Evolutionary conservation across 2,329 filamentous ascomycete genomes (phyloP), one percentile per base, ranked within the genome.

Genomic region (Esteya vermicola): DNA sequence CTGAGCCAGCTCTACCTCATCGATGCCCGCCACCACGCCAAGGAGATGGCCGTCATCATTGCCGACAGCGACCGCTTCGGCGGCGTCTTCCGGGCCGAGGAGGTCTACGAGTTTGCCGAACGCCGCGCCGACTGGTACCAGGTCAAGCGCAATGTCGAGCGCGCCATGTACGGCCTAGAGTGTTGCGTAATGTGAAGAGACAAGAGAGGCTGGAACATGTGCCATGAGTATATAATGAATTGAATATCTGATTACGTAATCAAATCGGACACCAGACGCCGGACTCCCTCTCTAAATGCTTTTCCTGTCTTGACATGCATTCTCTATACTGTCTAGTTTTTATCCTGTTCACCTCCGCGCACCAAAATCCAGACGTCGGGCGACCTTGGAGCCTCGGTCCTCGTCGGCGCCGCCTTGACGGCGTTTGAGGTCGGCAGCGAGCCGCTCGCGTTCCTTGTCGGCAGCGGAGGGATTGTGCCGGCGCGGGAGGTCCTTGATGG

Each of bases 51-150:
- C 6, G 82, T 81, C 3, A 85, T 98, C 41, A 95, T 98, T 54
- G 88, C 91, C 0, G 91, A 98, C 55, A 78, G 75, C 1, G 83
- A 89, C 54, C 74, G 89, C 3, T 98, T 96, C 56, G 74, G 83
- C 21, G 91, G 91, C 12, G 83, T 98, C 36, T 95, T 96, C 54
- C 73, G 88, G 18, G 85, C 89, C 0, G 91, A 98, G 58, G 91
- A 98, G 64, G 91, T 96, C 4, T 94, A 94, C 53, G 89, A 96
- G 64, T 98, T 93, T 63, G 91, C 89, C 2, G 86, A 95, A 60
- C 68, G 91, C 49, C 68, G 91, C 50, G 88, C 88, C 37, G 91
- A 98, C 62, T 98, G 91, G 91, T 94, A 91, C 56, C 72, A 81
- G 50, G 85, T 98, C 10, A 82, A 81, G 63, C 76, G 74, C 47